Evolutionary conservation across 305 asterid genomes (phyloP), one percentile per base, ranked within the genome.

Genomic region (Rubia tinctorum): DNA sequence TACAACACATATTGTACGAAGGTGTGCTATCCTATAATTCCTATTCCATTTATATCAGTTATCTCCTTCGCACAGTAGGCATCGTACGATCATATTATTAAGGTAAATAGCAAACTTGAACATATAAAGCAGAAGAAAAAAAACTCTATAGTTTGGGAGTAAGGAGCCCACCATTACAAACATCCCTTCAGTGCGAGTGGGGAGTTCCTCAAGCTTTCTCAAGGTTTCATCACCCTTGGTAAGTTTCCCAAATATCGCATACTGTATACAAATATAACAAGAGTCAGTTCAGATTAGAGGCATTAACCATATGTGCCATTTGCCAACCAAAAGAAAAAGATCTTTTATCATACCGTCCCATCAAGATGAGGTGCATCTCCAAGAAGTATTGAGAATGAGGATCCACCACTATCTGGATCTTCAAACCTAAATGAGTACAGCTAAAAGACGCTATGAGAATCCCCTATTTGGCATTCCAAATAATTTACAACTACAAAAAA

Each of bases 281-380:
- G 72, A 40, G 43, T 66, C 18, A 75, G 69, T 58, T 18, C 75
- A 7, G 55, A 75, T 51, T 34, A 47, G 6, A 6, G 70, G 71
- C 42, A 49, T 69, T 39, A 69, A 15, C 34, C 34, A 58, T 17
- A 23, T 18, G 39, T 44, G 18, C 49, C 20, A 42, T 12, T n/a
- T 47, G 14, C 23, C 56, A 58, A 69, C 69, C 58, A 42, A 13
- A 66, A 73, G 37, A 45, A 71, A 47, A 27, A 66, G 14, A 45
- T 68, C 58, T 17, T 66, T 73, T 72, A 74, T 12, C 82, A 79
- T 81, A 95, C 99, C 84, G 86, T 69, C 77, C 91, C 90, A 84
- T 92, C 98, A 77, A 94, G 99, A 82, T 92, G 97, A 71, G 98
- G 98, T 67, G 97, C 98, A 82, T 95, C 89, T 80, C 98, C 98